Evolutionary conservation across 73 alveolate species (phyloP).

Genomic region (Uronychia setigera): DNA sequence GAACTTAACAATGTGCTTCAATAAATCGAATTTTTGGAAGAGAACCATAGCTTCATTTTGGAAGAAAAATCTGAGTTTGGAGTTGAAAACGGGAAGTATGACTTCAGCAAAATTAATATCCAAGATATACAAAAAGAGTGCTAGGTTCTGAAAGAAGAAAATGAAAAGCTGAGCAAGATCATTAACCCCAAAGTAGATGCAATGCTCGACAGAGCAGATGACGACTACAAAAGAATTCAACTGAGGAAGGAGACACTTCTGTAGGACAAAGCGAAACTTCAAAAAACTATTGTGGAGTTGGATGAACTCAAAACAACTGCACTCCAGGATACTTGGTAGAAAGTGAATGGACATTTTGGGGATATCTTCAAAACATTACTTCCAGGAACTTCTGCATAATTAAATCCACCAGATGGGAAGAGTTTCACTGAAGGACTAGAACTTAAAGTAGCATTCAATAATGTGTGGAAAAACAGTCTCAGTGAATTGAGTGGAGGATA

Average conservation of each 20-base stretch:
- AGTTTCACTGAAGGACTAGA: slow-evolving; percentile 92
- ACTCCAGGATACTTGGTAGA: slow-evolving; percentile 73
- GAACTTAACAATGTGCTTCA: slow-evolving; percentile 64
- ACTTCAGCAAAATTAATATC: slow-evolving; percentile 70
- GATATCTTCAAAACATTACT: slow-evolving; percentile 84
- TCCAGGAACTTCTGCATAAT: slow-evolving; percentile 92
- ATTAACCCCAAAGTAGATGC: slow-evolving; percentile 93
- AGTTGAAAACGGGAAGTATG: slow-evolving; percentile 70
- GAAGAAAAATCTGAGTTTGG: slow-evolving; percentile 85
- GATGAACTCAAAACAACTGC: slow-evolving; percentile 77
- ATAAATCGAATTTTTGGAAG: slow-evolving; percentile 59
- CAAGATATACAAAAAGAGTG: slow-evolving; percentile 56
- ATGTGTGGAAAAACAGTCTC: slow-evolving; percentile 87
- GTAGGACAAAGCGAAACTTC: slow-evolving; percentile 79
- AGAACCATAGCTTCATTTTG: slow-evolving; percentile 56
- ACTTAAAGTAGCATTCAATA: slow-evolving; percentile 93
- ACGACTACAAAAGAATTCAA: slow-evolving; percentile 74
- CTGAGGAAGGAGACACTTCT: slow-evolving; percentile 75
- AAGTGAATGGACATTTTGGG: slow-evolving; percentile 83
- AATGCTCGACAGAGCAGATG: slow-evolving; percentile 90
- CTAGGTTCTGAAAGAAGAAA: slow-evolving; percentile 67
- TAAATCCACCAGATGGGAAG: slow-evolving; percentile 76
- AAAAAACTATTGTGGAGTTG: slow-evolving; percentile 84
- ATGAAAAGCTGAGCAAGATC: slow-evolving; percentile 74
- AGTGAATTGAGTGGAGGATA: slow-evolving; percentile 95